Evolutionary conservation across 1,284 basidiomycete species (phyloP).

Genomic region (Ustilago tritici): DNA sequence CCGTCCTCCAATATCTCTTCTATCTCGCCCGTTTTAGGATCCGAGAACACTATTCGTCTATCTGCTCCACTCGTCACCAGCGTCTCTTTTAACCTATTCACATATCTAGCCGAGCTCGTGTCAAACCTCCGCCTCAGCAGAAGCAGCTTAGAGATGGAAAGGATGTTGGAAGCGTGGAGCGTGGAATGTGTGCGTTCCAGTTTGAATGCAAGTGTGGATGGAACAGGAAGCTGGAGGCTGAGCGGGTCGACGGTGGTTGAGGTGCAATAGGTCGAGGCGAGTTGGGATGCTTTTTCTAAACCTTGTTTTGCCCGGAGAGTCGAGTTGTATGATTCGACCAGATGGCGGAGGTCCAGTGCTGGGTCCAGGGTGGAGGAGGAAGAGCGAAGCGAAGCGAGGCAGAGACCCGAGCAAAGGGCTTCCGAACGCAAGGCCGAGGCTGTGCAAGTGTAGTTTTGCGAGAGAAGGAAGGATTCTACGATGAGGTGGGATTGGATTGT

Average conservation of each 20-base stretch:
- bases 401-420: constrained; percentile 23
- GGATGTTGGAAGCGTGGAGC: constrained; percentile 62
- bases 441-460: constrained; percentile 38
- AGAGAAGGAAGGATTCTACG: constrained; percentile 44
- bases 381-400: not conserved
- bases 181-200: constrained; percentile 43
- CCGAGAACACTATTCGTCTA: constrained; percentile 55
- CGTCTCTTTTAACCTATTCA: constrained; percentile 20
- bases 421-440: constrained; percentile 38
- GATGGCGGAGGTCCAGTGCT: constrained; percentile 36
- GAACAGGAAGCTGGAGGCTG: constrained; percentile 33
- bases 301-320: constrained; percentile 29
- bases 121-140: constrained; percentile 45
- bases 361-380: not conserved
- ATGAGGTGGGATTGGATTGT: constrained; percentile 44
- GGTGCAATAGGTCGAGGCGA: constrained; percentile 23
- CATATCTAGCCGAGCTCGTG: constrained; percentile 17
- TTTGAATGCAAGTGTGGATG: constrained; percentile 21
- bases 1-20: constrained; percentile 58
- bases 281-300: constrained; percentile 11
- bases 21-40: constrained; percentile 52
- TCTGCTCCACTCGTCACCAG: constrained; percentile 60
- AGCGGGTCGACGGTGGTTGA: constrained; percentile 34
- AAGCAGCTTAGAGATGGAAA: constrained; percentile 43
- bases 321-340: constrained; percentile 50